phyloP scores from a whole-genome alignment of 768 basidiomycete genomes.

The Boletus patriciae region DNA sequence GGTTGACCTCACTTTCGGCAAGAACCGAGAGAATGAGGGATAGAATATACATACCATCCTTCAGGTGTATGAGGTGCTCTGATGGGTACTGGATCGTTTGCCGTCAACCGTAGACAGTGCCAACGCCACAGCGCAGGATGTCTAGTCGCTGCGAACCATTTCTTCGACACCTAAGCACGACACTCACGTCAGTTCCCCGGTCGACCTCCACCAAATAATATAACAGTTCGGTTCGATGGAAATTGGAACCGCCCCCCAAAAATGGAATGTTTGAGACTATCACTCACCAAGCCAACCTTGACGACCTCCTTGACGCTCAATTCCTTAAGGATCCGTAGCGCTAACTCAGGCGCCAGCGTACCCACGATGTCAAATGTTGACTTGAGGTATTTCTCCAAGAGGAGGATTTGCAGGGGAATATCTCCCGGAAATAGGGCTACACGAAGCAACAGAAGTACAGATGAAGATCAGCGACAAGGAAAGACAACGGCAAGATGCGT shows the following conservation, averaged over 20 bases:
- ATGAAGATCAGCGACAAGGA: conserved; percentile 4
- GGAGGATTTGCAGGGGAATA: conserved; percentile 77
- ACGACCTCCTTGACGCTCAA: conserved; percentile 63
- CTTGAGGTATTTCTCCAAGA: conserved; percentile 80
- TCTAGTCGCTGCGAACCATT: conserved; percentile 41
- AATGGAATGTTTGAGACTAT: neutral
- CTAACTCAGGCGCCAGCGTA: conserved; percentile 62
- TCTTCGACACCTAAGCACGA: conserved; percentile 40
- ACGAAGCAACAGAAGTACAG: conserved; percentile 4
- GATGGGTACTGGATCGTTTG: conserved; percentile 67
- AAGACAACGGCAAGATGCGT: neutral
- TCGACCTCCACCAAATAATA: neutral
- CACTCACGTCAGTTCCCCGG: neutral
- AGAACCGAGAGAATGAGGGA: neutral
- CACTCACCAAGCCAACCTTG: conserved; percentile 40
- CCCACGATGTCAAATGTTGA: conserved; percentile 84
- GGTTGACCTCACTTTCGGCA: neutral
- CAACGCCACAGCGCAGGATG: conserved; percentile 76
- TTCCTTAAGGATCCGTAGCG: conserved; percentile 59
- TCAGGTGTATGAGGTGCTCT: conserved; percentile 60
- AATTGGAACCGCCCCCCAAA: neutral
- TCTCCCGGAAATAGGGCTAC: conserved; percentile 81
- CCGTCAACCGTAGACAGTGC: conserved; percentile 72
- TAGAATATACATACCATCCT: conserved; percentile 59
- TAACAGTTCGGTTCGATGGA: neutral